Base-by-base conservation (phyloP, 257 asterid species). In the Nicotiana otophora region DNA sequence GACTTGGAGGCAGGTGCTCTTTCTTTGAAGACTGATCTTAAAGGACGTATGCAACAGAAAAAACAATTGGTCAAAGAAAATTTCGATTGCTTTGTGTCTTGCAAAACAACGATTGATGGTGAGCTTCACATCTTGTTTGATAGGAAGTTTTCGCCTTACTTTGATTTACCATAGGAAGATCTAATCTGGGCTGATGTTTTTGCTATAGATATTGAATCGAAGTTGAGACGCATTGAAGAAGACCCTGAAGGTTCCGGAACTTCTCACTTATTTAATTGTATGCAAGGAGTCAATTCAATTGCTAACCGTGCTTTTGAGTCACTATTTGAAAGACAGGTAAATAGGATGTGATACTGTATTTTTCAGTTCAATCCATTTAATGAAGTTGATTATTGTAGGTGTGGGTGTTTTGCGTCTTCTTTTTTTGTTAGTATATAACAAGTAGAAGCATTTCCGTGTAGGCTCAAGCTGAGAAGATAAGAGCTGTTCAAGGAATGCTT, bases 171-270 rank as follows among this genome's bases (percentile, higher is more conserved):
- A 36, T 62, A 23, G 30, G 39, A 54, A 83, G n/a, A 42, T 66
- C 62, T 75, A 7, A 75, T 51, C 70, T 51, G 63, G 20, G 4
- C 28, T 78, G 68, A 61, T 36, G 69, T 80, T 33, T 78, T 83
- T 68, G 20, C 89, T 81, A 84, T 90, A 96, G 99, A 96, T 86
- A 96, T 96, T 74, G 98, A 96, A 88, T 96, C 95, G 72, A 96
- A 96, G 88, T 81, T 96, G 93, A 96, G 92, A 85, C 93, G 98
- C 83, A 94, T 96, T 68, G 98, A 96, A 87, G 98, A 96, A 85
- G 99, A 96, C 81, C 98, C 99, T 86, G 99, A 96, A 82, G 99
- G 99, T 83, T 90, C 98, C 82, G 99, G 98, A 81, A 94, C 99
- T 46, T 67, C 84, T 77, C 97, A 92, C 88, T 90, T 96, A 78